These are phyloP conservation scores for Pleurotus salmoneostramineus DNA, from an alignment of 768 basidiomycete species.

Conservation along the genomic window DNA sequence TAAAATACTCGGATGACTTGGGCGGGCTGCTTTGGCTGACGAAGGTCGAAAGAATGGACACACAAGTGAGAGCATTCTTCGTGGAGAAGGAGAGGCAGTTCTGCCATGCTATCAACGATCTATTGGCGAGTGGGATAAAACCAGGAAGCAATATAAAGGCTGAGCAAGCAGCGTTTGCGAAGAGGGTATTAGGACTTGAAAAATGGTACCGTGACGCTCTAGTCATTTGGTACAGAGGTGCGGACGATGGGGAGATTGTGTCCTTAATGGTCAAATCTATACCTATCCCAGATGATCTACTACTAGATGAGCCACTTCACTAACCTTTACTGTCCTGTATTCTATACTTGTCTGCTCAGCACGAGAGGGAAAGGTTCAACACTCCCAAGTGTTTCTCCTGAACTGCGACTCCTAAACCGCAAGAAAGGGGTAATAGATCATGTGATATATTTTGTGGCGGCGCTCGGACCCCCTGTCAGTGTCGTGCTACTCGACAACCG, in stretches of 20 bases:
- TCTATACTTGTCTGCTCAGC: no score
- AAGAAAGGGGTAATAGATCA: neutral
- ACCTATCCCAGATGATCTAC: neutral
- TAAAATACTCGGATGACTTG: conserved; percentile 8
- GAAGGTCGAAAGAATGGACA: conserved; percentile 1
- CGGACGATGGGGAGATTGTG: neutral
- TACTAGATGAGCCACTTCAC: neutral
- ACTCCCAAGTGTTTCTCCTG: no score
- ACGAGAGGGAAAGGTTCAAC: no score
- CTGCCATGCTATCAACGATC: neutral
- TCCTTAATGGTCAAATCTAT: neutral
- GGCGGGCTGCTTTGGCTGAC: conserved; percentile 9
- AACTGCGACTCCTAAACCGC: neutral
- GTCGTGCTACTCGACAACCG: neutral
- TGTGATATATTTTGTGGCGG: neutral
- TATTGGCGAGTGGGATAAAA: neutral
- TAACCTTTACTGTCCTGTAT: no score
- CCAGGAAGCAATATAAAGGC: neutral
- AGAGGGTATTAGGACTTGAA: neutral
- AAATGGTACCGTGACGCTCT: neutral
- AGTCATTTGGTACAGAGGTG: conserved; percentile 8
- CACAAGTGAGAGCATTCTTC: conserved; percentile 3
- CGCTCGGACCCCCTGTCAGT: neutral
- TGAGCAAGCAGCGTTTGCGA: conserved; percentile 5
- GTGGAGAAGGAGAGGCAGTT: conserved; percentile 6